Percentiles rank a stretch among this genome's conserved stretches.
These are phyloP conservation scores for Quercus gilva DNA, from an alignment of 306 rosid species.

Conservation along the genomic window DNA sequence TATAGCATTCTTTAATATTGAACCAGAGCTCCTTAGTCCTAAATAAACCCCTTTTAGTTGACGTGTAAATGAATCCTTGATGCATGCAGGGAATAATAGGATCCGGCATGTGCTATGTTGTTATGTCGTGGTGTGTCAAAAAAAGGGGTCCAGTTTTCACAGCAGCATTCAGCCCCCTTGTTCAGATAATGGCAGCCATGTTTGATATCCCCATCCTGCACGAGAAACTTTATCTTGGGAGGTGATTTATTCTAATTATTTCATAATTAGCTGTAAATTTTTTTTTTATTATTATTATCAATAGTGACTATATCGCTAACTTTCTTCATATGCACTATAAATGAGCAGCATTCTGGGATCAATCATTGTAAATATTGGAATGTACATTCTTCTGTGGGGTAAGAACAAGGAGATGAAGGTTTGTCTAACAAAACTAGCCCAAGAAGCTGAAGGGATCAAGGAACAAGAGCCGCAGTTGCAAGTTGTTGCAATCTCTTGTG, in stretches of 20 bases:
- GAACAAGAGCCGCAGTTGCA: conserved; percentile 48
- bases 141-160: conserved; percentile 93
- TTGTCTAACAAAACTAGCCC: conserved; percentile 27
- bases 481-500: conserved; percentile 39
- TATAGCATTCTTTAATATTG: too few relatives aligned
- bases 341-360: conserved; percentile 67
- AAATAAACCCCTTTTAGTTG: not conserved
- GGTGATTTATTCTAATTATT: conserved; percentile 30
- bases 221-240: conserved; percentile 75
- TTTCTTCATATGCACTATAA: conserved; percentile 4
- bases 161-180: conserved; percentile 88
- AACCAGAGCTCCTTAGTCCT: not conserved
- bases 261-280: not conserved
- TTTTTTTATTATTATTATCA: not conserved
- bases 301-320: not conserved
- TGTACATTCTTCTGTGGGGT: conserved; percentile 90
- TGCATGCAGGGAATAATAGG: conserved; percentile 77
- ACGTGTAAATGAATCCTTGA: conserved; percentile 12
- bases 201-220: conserved; percentile 76
- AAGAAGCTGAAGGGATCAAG: conserved; percentile 43
- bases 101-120: conserved; percentile 81
- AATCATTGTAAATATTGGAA: conserved; percentile 65
- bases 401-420: conserved; percentile 68
- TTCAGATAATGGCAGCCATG: conserved; percentile 81
- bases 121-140: conserved; percentile 96